A percentile compares a stretch with the other conserved stretches of the same genome.
Evolutionary conservation across 2,329 filamentous ascomycete species (phyloP).

Genomic region (Phyllosticta citribraziliensis): DNA sequence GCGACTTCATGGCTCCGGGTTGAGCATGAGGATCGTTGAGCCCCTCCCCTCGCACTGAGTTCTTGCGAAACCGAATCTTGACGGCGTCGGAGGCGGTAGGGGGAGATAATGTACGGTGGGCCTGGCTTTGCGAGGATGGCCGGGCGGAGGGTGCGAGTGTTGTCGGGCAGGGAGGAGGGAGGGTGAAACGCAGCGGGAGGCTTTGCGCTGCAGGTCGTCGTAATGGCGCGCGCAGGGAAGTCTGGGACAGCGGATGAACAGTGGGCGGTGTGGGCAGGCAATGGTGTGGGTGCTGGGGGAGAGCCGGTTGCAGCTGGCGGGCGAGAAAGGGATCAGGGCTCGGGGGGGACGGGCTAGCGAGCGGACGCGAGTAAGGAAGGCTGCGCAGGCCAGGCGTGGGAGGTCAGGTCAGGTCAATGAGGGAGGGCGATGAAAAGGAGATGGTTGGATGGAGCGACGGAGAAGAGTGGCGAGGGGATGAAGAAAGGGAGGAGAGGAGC

Average conservation of each 20-base stretch:
- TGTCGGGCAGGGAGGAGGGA: slow-evolving; percentile 7
- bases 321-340: not conserved
- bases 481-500: not conserved
- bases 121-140: slow-evolving; percentile 12
- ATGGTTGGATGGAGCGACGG: not conserved
- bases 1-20: slow-evolving; percentile 11
- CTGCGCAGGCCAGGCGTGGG: no score
- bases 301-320: not conserved
- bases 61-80: slow-evolving; percentile 12
- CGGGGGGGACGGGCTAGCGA: not conserved
- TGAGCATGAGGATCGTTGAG: slow-evolving; percentile 15
- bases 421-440: not conserved
- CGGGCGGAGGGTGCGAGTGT: slow-evolving; percentile 11
- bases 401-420: no score
- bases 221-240: slow-evolving; percentile 1
- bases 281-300: not conserved
- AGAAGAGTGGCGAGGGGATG: not conserved
- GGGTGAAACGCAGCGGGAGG: slow-evolving; percentile 1
- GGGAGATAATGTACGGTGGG: slow-evolving; percentile 13
- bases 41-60: slow-evolving; percentile 10
- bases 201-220: slow-evolving; percentile 6
- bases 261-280: not conserved
- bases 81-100: slow-evolving; percentile 11
- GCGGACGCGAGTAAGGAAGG: not conserved
- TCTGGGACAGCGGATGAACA: not conserved